Conservation (phyloP, 345 rosid genomes). For the Clarkia xantiana region DNA sequence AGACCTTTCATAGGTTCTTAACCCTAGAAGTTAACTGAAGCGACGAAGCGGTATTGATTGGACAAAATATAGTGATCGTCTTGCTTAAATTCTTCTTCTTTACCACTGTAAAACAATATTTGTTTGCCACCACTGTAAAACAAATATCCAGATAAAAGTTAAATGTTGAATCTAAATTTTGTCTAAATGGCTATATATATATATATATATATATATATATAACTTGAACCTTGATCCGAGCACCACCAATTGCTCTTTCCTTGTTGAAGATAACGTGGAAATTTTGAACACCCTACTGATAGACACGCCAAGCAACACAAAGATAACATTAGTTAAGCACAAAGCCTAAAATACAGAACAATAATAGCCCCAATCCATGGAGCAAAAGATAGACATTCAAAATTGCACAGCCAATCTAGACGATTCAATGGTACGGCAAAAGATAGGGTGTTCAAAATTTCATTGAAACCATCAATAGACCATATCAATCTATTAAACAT, state of each 20-base stretch:
- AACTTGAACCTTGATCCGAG: constrained; percentile 90
- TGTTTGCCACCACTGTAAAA: too few relatives aligned
- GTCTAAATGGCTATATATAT: constrained; percentile 98
- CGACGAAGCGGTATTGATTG: constrained; percentile 95
- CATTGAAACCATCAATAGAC: too few relatives aligned
- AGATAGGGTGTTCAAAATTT: too few relatives aligned
- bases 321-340: too few relatives aligned
- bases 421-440: too few relatives aligned
- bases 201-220: too few relatives aligned
- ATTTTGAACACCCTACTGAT: constrained; percentile 73
- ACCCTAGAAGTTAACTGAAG: too few relatives aligned
- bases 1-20: constrained; percentile 16
- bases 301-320: constrained; percentile 8
- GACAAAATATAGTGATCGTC: constrained; percentile 84
- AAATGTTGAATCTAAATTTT: constrained; percentile 13
- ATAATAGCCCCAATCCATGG: too few relatives aligned
- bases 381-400: too few relatives aligned
- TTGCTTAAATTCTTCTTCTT: constrained; percentile 52
- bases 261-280: constrained; percentile 90
- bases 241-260: constrained; percentile 78
- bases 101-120: constrained; percentile 48
- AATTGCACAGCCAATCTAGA: too few relatives aligned
- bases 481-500: too few relatives aligned
- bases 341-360: too few relatives aligned
- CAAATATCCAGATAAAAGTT: constrained; percentile 11